Evolutionary conservation across 225 moss, liverwort and hornwort species (phyloP).

Genomic region (Pleurozium schreberi): DNA sequence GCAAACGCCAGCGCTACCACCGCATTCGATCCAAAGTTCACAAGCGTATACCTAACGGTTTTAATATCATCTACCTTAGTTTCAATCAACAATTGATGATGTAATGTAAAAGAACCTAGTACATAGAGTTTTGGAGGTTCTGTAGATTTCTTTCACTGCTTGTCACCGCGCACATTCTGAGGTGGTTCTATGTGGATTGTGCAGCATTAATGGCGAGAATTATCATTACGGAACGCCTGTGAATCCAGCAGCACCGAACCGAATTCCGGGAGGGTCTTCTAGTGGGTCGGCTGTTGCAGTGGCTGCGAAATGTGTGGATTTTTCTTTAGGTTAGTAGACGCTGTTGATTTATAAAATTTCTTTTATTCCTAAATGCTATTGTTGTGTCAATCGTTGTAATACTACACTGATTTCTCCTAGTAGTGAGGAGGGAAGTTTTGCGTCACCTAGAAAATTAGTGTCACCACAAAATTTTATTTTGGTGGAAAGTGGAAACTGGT

Average conservation of each 20-base stretch:
- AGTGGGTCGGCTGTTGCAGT: slow-evolving; percentile 97
- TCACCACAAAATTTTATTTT: neutral
- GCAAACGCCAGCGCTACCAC: slow-evolving; percentile 82
- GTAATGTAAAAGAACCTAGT: neutral
- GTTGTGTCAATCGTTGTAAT: neutral
- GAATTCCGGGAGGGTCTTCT: slow-evolving; percentile 92
- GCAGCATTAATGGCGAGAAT: slow-evolving; percentile 88
- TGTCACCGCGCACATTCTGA: neutral
- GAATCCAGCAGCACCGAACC: slow-evolving; percentile 77
- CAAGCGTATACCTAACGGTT: slow-evolving; percentile 30
- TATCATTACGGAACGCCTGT: slow-evolving; percentile 90
- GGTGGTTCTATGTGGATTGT: neutral
- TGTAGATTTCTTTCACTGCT: neutral
- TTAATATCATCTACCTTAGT: neutral
- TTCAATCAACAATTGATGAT: neutral
- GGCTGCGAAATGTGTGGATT: slow-evolving; percentile 76
- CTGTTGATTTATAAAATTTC: neutral
- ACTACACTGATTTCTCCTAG: neutral
- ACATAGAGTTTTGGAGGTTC: neutral
- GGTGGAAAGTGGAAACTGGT: neutral
- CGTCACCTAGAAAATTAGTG: neutral
- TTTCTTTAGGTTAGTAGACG: slow-evolving; percentile 54
- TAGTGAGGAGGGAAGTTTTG: neutral
- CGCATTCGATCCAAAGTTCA: slow-evolving; percentile 89
- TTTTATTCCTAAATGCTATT: neutral